phyloP scores from a whole-genome alignment of 2,329 filamentous ascomycete species.

The Monilinia fructigena region DNA sequence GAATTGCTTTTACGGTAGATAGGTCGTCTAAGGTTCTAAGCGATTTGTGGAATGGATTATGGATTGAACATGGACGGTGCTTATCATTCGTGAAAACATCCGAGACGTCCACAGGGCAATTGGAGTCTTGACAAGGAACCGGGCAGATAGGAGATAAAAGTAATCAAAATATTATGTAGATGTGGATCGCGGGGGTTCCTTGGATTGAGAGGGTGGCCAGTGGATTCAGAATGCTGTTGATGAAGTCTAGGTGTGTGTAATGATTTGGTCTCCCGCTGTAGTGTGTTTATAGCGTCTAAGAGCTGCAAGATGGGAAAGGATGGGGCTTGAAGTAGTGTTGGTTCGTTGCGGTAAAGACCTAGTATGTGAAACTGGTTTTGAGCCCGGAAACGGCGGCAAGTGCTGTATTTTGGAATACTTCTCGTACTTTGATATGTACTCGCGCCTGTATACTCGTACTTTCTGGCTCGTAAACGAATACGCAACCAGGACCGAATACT shows the following conservation, averaged over 20 bases:
- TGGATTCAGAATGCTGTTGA: conserved; percentile 6
- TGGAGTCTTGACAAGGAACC: not conserved
- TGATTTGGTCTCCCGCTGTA: not conserved
- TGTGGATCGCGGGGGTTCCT: conserved; percentile 8
- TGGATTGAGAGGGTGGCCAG: conserved; percentile 11
- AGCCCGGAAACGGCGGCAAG: not conserved
- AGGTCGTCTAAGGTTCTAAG: not conserved
- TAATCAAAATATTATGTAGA: not conserved
- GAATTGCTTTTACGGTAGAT: not conserved
- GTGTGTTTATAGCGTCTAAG: conserved; percentile 6
- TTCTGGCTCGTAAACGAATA: not conserved
- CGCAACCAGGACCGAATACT: not conserved
- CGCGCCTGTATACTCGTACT: not conserved
- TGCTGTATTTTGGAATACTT: not conserved
- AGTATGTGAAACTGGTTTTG: not conserved
- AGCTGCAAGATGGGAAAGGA: not conserved
- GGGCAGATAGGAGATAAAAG: conserved; percentile 1
- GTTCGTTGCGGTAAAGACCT: not conserved
- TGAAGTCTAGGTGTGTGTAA: conserved; percentile 7
- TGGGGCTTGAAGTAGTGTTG: not conserved
- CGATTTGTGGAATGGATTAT: not conserved
- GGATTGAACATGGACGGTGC: not conserved
- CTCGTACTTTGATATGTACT: not conserved
- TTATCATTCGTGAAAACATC: not conserved
- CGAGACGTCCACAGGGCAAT: not conserved